A percentile compares a stretch with the other conserved stretches of the same genome.
These are phyloP conservation scores for Sinapis alba DNA, from an alignment of 441 rosid genomes.

Conservation along the genomic window DNA sequence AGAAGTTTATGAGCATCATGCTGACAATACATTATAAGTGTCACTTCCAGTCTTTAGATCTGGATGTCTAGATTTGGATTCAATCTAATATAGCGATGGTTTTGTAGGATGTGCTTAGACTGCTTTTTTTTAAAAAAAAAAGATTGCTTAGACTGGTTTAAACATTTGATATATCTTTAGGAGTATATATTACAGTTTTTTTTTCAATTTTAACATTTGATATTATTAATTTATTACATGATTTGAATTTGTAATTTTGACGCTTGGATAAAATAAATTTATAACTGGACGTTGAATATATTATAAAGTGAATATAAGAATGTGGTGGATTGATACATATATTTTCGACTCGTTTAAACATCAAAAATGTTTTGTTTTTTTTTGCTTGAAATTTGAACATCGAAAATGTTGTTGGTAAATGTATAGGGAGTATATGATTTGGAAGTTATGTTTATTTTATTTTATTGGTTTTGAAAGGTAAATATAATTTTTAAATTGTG, in stretches of 20 bases:
- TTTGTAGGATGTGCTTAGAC: not conserved
- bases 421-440: not conserved
- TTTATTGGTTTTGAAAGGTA: not conserved
- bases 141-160: not conserved
- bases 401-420: not conserved
- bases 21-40: not conserved
- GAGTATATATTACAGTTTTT: not conserved
- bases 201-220: not conserved
- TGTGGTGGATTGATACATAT: not conserved
- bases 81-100: constrained; percentile 1
- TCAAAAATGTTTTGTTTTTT: not conserved
- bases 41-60: constrained; percentile 14
- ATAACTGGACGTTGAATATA: not conserved
- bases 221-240: not conserved
- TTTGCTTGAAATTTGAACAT: not conserved
- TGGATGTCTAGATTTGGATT: constrained; percentile 21
- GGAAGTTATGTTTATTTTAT: not conserved
- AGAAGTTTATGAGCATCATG: not conserved
- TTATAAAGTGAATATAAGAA: not conserved
- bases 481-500: not conserved
- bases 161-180: not conserved
- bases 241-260: not conserved
- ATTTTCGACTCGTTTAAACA: not conserved
- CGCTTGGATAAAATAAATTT: not conserved
- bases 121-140: not conserved